A percentile compares a stretch with the other conserved stretches of the same genome.
Evolutionary conservation across 1,284 basidiomycete genomes (phyloP).

Genomic region (Omphalotus olearius): DNA sequence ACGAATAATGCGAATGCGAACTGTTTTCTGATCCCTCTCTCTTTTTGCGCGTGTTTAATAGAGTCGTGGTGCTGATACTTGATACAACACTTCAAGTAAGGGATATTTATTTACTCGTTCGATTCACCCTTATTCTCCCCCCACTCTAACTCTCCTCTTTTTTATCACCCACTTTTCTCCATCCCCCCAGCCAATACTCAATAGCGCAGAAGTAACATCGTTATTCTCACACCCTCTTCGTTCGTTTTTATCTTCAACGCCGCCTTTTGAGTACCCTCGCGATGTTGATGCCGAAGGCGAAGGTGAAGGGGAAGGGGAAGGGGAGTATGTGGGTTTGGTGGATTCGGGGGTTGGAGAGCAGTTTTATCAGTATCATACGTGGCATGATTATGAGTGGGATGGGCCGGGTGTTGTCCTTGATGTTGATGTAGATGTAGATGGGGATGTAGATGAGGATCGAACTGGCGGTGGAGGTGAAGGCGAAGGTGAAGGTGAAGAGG

Average conservation of each 20-base stretch:
- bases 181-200: slow-evolving; percentile 66
- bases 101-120: slow-evolving; percentile 7
- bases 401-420: slow-evolving; percentile 21
- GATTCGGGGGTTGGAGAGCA: too few relatives aligned
- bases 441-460: neutral
- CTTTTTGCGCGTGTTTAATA: slow-evolving; percentile 27
- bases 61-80: slow-evolving; percentile 78
- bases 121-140: neutral
- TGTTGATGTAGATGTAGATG: neutral
- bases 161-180: neutral
- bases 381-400: slow-evolving; percentile 49
- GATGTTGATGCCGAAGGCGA: too few relatives aligned
- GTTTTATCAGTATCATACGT: slow-evolving; percentile 55
- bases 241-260: slow-evolving; percentile 64
- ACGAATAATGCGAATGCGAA: too few relatives aligned
- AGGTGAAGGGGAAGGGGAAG: too few relatives aligned
- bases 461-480: neutral
- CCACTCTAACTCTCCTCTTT: neutral
- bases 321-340: too few relatives aligned
- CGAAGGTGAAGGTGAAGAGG: neutral
- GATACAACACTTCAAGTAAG: slow-evolving; percentile 64
- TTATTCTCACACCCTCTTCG: slow-evolving; percentile 81
- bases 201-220: slow-evolving; percentile 69
- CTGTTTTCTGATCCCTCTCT: neutral
- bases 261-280: slow-evolving; percentile 28